Evolutionary conservation across 257 asterid genomes (phyloP).

Genomic region (Petunia axillaris): DNA sequence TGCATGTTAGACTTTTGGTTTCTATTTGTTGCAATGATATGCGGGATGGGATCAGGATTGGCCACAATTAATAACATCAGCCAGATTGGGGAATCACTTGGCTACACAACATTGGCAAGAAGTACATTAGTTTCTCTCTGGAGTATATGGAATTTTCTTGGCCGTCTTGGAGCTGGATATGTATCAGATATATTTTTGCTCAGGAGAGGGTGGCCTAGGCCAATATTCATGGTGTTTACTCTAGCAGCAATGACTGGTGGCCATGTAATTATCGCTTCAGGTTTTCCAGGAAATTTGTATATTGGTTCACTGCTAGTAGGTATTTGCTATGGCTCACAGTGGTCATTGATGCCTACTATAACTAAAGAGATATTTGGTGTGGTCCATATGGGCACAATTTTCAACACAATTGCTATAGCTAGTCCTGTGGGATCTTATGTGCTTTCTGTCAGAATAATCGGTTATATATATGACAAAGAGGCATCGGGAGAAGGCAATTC

Average conservation of each 20-base stretch:
- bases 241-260: constrained; percentile 81
- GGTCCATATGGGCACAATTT: constrained; percentile 86
- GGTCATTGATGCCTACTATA: constrained; percentile 97
- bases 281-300: constrained; percentile 71
- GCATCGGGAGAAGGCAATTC: constrained; percentile 47
- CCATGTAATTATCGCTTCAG: constrained; percentile 69
- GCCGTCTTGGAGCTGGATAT: constrained; percentile 89
- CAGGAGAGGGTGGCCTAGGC: constrained; percentile 74
- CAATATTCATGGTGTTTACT: constrained; percentile 63
- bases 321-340: constrained; percentile 85
- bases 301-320: constrained; percentile 80
- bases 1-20: constrained; percentile 76
- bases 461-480: constrained; percentile 71
- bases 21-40: constrained; percentile 71
- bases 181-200: constrained; percentile 63
- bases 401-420: constrained; percentile 82
- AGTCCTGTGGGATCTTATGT: constrained; percentile 93
- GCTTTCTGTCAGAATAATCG: constrained; percentile 78
- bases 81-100: constrained; percentile 96
- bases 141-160: constrained; percentile 97
- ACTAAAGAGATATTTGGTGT: constrained; percentile 83
- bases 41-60: constrained; percentile 96
- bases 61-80: constrained; percentile 89
- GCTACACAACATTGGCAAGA: constrained; percentile 62
- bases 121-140: constrained; percentile 83